Evolutionary conservation across 1,139 yeast genomes (phyloP).

Genomic region (Nadsonia commutata): DNA sequence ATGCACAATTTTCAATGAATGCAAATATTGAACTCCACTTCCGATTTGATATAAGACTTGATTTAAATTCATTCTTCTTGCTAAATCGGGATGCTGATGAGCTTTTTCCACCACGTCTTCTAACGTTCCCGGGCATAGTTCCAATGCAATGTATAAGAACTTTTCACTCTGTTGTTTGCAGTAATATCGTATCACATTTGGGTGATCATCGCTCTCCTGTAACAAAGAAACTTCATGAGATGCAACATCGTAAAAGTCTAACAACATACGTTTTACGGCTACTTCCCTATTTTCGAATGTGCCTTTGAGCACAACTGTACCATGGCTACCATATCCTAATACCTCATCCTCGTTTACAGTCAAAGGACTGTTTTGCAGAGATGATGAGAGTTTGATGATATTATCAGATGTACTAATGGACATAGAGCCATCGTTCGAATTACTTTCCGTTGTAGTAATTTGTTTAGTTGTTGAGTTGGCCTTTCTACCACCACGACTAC

Average conservation of each 20-base stretch:
- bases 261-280: slow-evolving; percentile 85
- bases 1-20: slow-evolving; percentile 83
- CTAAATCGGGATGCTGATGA: slow-evolving; percentile 20
- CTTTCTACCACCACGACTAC: slow-evolving; percentile 71
- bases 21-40: slow-evolving; percentile 75
- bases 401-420: not conserved
- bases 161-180: slow-evolving; percentile 83
- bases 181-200: slow-evolving; percentile 83
- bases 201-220: slow-evolving; percentile 93
- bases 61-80: slow-evolving; percentile 30
- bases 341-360: slow-evolving; percentile 49
- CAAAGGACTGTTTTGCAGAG: slow-evolving; percentile 31
- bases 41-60: slow-evolving; percentile 64
- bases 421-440: slow-evolving; percentile 4
- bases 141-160: slow-evolving; percentile 84
- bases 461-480: slow-evolving; percentile 8
- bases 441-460: slow-evolving; percentile 1
- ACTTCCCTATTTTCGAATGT: slow-evolving; percentile 85
- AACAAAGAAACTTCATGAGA: slow-evolving; percentile 80
- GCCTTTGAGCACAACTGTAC: slow-evolving; percentile 88
- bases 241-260: slow-evolving; percentile 89
- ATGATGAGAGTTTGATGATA: not conserved
- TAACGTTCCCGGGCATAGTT: slow-evolving; percentile 74
- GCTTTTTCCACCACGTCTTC: slow-evolving; percentile 53
- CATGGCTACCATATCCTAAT: slow-evolving; percentile 92